A percentile compares a stretch with the other conserved stretches of the same genome.
Conservation (phyloP, 2,329 filamentous ascomycete species). For the Xylariales sp. region DNA sequence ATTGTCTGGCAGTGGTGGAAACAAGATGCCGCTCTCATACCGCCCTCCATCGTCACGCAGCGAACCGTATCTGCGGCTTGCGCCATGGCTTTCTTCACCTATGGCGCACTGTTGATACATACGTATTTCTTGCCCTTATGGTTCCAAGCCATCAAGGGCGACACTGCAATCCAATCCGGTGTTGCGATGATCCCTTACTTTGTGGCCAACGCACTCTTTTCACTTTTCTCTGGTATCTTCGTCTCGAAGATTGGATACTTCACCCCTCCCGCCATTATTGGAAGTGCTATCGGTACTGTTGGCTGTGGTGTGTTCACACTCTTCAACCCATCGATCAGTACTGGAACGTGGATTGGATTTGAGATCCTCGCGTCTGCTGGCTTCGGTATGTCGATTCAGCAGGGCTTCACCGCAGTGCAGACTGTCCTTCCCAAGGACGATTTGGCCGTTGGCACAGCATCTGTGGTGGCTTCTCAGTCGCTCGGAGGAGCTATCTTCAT, state of each 20-base stretch:
- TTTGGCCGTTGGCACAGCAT: constrained; percentile 36
- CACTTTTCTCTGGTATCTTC: constrained; percentile 18
- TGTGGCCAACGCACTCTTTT: constrained; percentile 19
- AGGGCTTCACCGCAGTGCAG: constrained; percentile 34
- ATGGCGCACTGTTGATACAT: not conserved
- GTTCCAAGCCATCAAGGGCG: constrained; percentile 31
- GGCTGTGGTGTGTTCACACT: constrained; percentile 33
- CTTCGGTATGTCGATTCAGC: constrained; percentile 34
- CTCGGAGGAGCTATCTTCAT: constrained; percentile 42
- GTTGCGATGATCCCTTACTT: constrained; percentile 22
- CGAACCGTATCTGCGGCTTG: constrained; percentile 36
- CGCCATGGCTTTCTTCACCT: not conserved
- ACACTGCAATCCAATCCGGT: constrained; percentile 20
- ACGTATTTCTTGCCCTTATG: constrained; percentile 27
- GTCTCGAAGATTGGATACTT: constrained; percentile 21
- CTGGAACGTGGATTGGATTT: constrained; percentile 29
- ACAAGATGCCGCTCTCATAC: constrained; percentile 37
- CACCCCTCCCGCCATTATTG: constrained; percentile 19
- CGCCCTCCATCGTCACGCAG: constrained; percentile 37
- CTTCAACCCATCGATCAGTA: constrained; percentile 25
- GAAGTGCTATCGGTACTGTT: constrained; percentile 25
- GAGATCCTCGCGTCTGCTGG: constrained; percentile 30
- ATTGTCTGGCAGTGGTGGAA: constrained; percentile 31
- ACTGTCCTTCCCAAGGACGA: constrained; percentile 33
- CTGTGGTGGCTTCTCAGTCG: constrained; percentile 36